Conservation (phyloP, 371 early-diverging fungal genomes). For the Syncephalis plumigaleata region DNA sequence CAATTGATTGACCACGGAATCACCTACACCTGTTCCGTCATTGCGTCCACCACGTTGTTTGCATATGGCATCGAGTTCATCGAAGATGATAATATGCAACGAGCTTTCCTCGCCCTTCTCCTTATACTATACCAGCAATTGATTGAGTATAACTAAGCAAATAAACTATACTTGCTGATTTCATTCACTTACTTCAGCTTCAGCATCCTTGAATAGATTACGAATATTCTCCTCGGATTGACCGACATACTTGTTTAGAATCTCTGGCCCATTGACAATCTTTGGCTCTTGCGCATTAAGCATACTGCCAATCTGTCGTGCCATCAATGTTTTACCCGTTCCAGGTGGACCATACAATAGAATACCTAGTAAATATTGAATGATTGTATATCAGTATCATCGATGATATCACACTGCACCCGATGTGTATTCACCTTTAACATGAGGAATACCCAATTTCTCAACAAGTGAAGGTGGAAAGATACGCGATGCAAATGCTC, state of each 20-base stretch:
- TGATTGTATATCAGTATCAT: neutral
- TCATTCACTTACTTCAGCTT: slow-evolving; percentile 51
- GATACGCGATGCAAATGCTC: slow-evolving; percentile 98
- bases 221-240: slow-evolving; percentile 98
- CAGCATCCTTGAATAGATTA: slow-evolving; percentile 95
- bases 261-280: slow-evolving; percentile 98
- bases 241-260: slow-evolving; percentile 98
- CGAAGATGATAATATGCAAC: slow-evolving; percentile 98
- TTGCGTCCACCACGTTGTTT: slow-evolving; percentile 93
- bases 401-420: neutral
- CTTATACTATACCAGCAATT: slow-evolving; percentile 74
- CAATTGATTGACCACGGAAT: slow-evolving; percentile 98
- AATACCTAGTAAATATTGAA: slow-evolving; percentile 22
- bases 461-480: slow-evolving; percentile 94
- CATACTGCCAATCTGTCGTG: slow-evolving; percentile 98
- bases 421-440: slow-evolving; percentile 77
- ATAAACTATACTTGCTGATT: too few species aligned
- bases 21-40: slow-evolving; percentile 94
- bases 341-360: slow-evolving; percentile 91
- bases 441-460: slow-evolving; percentile 93
- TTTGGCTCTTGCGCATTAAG: slow-evolving; percentile 92
- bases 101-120: slow-evolving; percentile 85
- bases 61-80: slow-evolving; percentile 99
- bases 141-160: too few species aligned
- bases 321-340: slow-evolving; percentile 99